Conservation (phyloP, 1,139 yeast genomes). For the Pneumocystis oryctolagi region DNA sequence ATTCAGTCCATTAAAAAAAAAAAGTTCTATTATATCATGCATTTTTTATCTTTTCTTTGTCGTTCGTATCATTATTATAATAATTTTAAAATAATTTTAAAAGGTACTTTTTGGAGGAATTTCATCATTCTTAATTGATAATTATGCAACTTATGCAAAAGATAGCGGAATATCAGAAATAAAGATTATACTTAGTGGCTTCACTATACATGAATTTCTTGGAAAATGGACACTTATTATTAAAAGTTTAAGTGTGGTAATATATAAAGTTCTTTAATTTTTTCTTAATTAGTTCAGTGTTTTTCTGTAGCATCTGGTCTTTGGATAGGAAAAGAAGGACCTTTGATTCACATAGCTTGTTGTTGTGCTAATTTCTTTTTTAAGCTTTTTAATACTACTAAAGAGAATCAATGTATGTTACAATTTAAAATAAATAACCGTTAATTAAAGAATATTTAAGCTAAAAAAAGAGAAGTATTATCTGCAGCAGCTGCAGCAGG, state of each 20-base stretch:
- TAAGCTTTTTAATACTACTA: slow-evolving; percentile 36
- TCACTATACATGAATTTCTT: slow-evolving; percentile 39
- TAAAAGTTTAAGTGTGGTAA: slow-evolving; percentile 38
- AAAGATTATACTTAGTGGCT: slow-evolving; percentile 41
- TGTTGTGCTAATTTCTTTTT: slow-evolving; percentile 48
- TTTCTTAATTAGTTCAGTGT: background rate
- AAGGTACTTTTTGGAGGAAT: background rate
- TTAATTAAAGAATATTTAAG: background rate
- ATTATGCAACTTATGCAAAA: background rate
- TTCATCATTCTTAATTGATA: background rate
- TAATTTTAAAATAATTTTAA: background rate
- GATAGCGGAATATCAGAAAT: slow-evolving; percentile 3
- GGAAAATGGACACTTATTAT: slow-evolving; percentile 42
- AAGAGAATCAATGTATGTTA: slow-evolving; percentile 32
- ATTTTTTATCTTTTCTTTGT: background rate
- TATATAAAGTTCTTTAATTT: background rate
- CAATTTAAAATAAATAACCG: background rate
- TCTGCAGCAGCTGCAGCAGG: slow-evolving; percentile 58
- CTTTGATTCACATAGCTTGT: slow-evolving; percentile 56
- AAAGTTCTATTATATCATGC: background rate
- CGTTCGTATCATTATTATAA: background rate
- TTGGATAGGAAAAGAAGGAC: slow-evolving; percentile 49
- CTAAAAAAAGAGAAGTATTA: slow-evolving; percentile 40
- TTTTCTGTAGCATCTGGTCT: slow-evolving; percentile 53
- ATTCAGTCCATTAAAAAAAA: background rate